Evolutionary conservation across 768 basidiomycete species (phyloP), one percentile per base, ranked within the genome.

Genomic region (Piloderma croceum): DNA sequence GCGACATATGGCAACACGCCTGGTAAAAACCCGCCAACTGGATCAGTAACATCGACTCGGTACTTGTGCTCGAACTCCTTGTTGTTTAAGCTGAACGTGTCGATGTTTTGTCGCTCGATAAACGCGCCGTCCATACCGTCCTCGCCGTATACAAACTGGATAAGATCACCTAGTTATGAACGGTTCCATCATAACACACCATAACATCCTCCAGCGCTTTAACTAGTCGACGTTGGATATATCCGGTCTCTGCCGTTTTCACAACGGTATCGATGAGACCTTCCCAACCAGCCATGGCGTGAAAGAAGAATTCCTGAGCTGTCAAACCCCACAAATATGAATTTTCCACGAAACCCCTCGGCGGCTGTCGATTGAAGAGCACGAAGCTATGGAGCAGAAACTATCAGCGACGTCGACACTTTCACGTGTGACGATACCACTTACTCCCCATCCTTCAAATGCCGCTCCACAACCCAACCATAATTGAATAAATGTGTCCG

Each of bases 321-420:
- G 93, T 98, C 44, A 99, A 61, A 19, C 96, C 93, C 42, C 93
- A 85, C 24, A 98, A 72, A 54, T 98, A 98, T 15, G 96, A 98
- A 60, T 99, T 99, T 63, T 98, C 96, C 45, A 99, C 96, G 60
- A 98, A 99, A 13, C 96, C 96, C n/a, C n/a, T n/a, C n/a, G n/a
- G n/a, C n/a, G n/a, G n/a, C n/a, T n/a, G n/a, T n/a, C n/a, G n/a
- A n/a, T n/a, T n/a, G n/a, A n/a, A n/a, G n/a, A n/a, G n/a, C n/a
- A n/a, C n/a, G n/a, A n/a, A n/a, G n/a, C n/a, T n/a, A n/a, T n/a
- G n/a, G n/a, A n/a, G n/a, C n/a, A n/a, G n/a, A n/a, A n/a, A n/a
- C n/a, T n/a, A n/a, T n/a, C n/a, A n/a, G n/a, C n/a, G n/a, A n/a
- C n/a, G n/a, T n/a, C n/a, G n/a, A n/a, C n/a, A n/a, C n/a, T n/a